Base-by-base conservation (phyloP, 164 flowering plant genomes). In the Pachysandra terminalis region DNA sequence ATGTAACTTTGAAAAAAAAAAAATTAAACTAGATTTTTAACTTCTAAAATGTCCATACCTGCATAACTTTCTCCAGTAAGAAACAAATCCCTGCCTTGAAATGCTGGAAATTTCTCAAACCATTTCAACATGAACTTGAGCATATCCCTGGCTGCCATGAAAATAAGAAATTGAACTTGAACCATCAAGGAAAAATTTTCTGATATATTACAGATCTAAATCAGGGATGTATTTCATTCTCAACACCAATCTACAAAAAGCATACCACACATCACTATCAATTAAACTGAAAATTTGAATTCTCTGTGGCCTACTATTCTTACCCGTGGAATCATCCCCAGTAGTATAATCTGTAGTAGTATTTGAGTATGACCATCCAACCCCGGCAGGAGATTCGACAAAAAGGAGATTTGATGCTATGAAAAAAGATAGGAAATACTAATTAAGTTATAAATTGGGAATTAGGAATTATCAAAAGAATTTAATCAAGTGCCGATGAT, bases 61-160 rank as follows among this genome's bases (percentile, higher is more conserved):
- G 98, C 96, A 85, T 95, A 95, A 82, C 97, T 95, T 80, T 95
- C 98, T 66, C 98, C 97, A 0, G 97, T 90, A 24, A 91, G 97
- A 74, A 84, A 89, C 67, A 95, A 74, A 63, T 81, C 91, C 45
- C 87, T 79, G 24, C 87, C 61, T 75, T 80, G 83, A 71, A 76
- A 86, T 61, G 79, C 74, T 12, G 98, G 97, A 76, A 90, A 95
- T 74, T 95, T 95, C 70, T 84, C 72, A 49, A 35, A 85, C 98
- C 98, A 95, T 52, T 76, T 80, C 81, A 82, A 10, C 74, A 95
- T 19, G 78, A 95, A 95, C 0, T 52, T 52, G 28, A 63, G 83
- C 93, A 90, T 87, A 76, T 95, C 98, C 72, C 22, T 81, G 35
- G 98, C 98, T 94, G 91, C 70, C 71, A 75, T 72, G 63, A 62